phyloP scores from a whole-genome alignment of 768 basidiomycete genomes.

The Lentinula detonsa region DNA sequence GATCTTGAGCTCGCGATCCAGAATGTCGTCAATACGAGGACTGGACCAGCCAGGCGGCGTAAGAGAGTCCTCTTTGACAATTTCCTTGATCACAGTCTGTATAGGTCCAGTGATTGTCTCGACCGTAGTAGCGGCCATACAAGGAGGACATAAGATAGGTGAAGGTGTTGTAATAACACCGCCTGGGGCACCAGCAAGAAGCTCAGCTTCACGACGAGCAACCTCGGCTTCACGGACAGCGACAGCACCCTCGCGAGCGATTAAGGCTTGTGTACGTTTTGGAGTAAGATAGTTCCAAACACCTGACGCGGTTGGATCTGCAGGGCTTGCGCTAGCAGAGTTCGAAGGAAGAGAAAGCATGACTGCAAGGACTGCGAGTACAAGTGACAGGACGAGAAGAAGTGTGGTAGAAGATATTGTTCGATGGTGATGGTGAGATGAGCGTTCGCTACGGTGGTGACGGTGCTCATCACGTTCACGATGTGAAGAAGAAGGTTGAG shows the following conservation, averaged over 20 bases:
- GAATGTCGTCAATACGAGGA: constrained; percentile 70
- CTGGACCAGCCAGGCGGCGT: constrained; percentile 80
- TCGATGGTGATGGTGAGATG: constrained; percentile 70
- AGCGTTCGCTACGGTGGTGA: constrained; percentile 53
- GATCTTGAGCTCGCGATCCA: constrained; percentile 81
- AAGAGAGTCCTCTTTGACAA: constrained; percentile 76
- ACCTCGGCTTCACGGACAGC: constrained; percentile 85
- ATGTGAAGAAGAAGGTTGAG: constrained; percentile 80
- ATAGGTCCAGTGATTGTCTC: constrained; percentile 51
- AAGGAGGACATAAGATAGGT: constrained; percentile 51
- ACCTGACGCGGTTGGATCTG: constrained; percentile 39
- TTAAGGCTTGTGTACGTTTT: constrained; percentile 75
- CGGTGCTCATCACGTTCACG: constrained; percentile 64
- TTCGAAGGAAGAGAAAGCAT: constrained; percentile 81
- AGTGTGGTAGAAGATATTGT: constrained; percentile 89
- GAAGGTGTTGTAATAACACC: constrained; percentile 61
- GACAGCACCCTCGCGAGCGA: constrained; percentile 73
- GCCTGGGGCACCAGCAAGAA: constrained; percentile 77
- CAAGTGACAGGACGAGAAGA: constrained; percentile 78
- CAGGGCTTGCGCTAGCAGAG: constrained; percentile 22
- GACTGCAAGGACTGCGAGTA: constrained; percentile 83
- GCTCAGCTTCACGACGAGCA: constrained; percentile 81
- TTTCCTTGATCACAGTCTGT: constrained; percentile 84
- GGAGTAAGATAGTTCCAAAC: constrained; percentile 74
- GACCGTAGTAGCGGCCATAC: constrained; percentile 44